Percentiles rank a stretch among this genome's conserved stretches.
Conservation (phyloP, 768 basidiomycete species). For the Kwoniella bestiolae region DNA sequence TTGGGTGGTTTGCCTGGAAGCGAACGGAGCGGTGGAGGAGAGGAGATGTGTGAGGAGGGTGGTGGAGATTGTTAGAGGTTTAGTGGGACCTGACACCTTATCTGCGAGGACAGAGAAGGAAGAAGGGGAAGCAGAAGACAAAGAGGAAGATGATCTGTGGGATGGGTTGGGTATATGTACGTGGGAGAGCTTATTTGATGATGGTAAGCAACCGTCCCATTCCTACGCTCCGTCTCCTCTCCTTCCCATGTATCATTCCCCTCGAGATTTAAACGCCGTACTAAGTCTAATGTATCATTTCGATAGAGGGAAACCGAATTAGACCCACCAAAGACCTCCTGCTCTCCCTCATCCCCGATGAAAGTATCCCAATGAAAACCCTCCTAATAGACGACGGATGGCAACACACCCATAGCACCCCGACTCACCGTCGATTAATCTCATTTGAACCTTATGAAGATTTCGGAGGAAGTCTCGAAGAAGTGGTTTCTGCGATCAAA, state of each 20-base stretch:
- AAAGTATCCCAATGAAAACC: slow-evolving; percentile 37
- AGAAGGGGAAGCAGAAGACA: neutral
- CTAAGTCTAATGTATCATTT: neutral
- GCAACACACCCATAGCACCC: slow-evolving; percentile 29
- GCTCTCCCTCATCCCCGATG: slow-evolving; percentile 21
- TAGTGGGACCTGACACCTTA: slow-evolving; percentile 23
- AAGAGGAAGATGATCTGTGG: slow-evolving; percentile 25
- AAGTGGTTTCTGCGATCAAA: slow-evolving; percentile 30
- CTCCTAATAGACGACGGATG: slow-evolving; percentile 53
- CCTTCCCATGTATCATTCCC: too few relatives aligned
- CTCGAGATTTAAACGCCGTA: too few relatives aligned
- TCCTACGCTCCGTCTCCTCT: too few relatives aligned
- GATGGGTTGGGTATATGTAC: slow-evolving; percentile 47
- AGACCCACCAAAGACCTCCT: slow-evolving; percentile 32
- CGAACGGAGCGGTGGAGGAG: slow-evolving; percentile 10
- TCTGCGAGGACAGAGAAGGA: neutral
- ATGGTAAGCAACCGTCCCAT: slow-evolving; percentile 19
- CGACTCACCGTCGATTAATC: slow-evolving; percentile 1
- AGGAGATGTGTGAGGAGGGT: slow-evolving; percentile 24
- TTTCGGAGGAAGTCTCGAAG: slow-evolving; percentile 25
- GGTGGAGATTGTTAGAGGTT: slow-evolving; percentile 28
- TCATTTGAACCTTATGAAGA: slow-evolving; percentile 30
- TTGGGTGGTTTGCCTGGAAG: slow-evolving; percentile 23
- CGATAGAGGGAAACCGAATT: slow-evolving; percentile 19
- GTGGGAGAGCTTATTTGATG: slow-evolving; percentile 35